These are phyloP conservation scores for Aspergillus olivimuriae DNA, from an alignment of 495 filamentous ascomycete genomes.

Conservation along the genomic window DNA sequence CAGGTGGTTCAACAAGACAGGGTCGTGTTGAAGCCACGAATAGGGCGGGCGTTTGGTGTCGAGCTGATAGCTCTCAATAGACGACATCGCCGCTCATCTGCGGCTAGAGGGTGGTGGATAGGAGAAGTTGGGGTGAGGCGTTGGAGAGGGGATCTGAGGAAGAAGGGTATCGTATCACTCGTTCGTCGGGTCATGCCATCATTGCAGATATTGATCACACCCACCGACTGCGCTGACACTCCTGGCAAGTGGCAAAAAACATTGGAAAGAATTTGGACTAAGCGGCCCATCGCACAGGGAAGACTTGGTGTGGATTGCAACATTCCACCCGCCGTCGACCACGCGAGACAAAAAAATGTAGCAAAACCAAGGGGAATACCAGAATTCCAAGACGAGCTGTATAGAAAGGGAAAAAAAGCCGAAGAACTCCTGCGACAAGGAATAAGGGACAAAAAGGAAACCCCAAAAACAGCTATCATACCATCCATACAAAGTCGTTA, in stretches of 20 bases:
- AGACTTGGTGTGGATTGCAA: not conserved
- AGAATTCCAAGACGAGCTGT: not conserved
- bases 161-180: not conserved
- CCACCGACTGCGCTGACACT: too few species aligned
- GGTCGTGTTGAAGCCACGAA: too few species aligned
- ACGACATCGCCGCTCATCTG: too few species aligned
- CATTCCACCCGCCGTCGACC: not conserved
- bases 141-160: not conserved
- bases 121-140: too few species aligned
- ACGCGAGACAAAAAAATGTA: not conserved
- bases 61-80: too few species aligned
- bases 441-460: not conserved
- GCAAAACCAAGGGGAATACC: not conserved
- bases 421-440: not conserved
- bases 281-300: too few species aligned
- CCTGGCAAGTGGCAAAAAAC: not conserved
- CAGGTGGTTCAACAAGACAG: too few species aligned
- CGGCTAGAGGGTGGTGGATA: not conserved
- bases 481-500: constrained; percentile 38
- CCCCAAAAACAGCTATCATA: constrained; percentile 16
- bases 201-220: too few species aligned
- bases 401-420: not conserved
- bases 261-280: too few species aligned
- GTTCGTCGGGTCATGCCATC: not conserved
- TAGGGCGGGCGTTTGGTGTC: too few species aligned